These are phyloP conservation scores for Ganoderma meredithae DNA, from an alignment of 1,284 basidiomycete species.

Conservation along the genomic window DNA sequence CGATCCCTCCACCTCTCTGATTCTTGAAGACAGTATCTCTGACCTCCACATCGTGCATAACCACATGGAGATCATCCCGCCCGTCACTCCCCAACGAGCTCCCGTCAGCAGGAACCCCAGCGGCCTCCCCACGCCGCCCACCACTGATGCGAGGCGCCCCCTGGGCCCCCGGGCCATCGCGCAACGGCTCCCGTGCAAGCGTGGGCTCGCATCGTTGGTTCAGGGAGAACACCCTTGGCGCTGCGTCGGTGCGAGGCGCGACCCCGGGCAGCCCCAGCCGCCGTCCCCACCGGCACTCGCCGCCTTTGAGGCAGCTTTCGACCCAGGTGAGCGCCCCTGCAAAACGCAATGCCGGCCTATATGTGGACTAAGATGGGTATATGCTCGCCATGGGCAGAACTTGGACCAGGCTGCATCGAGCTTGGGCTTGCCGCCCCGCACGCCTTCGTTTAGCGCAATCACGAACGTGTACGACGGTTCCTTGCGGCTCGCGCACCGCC, in stretches of 20 bases:
- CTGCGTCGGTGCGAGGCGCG: background rate
- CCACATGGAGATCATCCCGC: background rate
- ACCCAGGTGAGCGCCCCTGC: background rate
- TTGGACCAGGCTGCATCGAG: background rate
- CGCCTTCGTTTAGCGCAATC: background rate
- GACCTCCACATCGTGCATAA: background rate
- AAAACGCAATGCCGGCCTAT: no score
- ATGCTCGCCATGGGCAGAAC: background rate
- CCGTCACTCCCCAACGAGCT: background rate
- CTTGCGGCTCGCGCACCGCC: background rate
- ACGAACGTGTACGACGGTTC: no score
- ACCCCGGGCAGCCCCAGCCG: background rate
- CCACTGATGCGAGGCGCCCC: background rate
- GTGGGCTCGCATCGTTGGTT: background rate
- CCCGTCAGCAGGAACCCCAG: background rate
- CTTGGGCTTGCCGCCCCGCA: background rate
- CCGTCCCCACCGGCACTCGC: background rate
- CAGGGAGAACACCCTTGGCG: background rate
- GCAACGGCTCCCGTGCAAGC: background rate
- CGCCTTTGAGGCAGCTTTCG: background rate
- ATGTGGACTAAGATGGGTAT: no score
- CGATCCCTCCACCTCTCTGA: background rate
- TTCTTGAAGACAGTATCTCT: background rate
- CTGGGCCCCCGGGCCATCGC: background rate
- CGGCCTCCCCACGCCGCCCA: background rate